phyloP scores from a whole-genome alignment of 257 asterid genomes.

The Solanum virginianum region DNA sequence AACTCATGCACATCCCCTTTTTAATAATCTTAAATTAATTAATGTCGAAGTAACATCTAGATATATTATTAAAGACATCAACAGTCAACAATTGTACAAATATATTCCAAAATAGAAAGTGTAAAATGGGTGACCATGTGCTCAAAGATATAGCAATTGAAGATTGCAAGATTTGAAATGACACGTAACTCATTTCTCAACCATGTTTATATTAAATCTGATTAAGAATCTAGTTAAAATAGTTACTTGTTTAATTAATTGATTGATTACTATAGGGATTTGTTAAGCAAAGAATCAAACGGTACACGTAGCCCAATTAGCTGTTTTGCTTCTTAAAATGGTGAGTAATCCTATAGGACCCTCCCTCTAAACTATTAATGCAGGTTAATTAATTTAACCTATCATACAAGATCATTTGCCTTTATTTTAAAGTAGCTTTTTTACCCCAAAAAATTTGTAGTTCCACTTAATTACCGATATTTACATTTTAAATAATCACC shows the following conservation, averaged over 20 bases:
- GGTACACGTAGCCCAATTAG: background rate
- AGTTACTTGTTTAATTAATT: background rate
- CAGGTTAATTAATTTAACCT: background rate
- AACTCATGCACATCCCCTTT: background rate
- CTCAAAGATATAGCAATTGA: background rate
- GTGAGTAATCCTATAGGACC: background rate
- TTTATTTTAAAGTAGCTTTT: too few species aligned
- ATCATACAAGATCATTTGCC: background rate
- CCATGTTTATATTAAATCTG: background rate
- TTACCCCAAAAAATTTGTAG: too few species aligned
- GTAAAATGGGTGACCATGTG: background rate
- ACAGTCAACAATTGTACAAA: background rate
- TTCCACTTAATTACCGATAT: too few species aligned
- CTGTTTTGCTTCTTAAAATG: background rate
- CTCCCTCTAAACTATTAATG: background rate
- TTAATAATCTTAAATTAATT: background rate
- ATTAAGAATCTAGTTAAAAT: background rate
- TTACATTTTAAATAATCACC: too few species aligned
- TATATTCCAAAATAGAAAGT: background rate
- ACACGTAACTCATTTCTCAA: background rate
- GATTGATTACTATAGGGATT: background rate
- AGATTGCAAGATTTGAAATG: background rate
- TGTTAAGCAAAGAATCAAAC: background rate
- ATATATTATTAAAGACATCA: background rate
- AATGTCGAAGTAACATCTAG: background rate